These are phyloP conservation scores for Leishmania aethiopica DNA, from an alignment of 208 protist genomes.

Conservation along the genomic window DNA sequence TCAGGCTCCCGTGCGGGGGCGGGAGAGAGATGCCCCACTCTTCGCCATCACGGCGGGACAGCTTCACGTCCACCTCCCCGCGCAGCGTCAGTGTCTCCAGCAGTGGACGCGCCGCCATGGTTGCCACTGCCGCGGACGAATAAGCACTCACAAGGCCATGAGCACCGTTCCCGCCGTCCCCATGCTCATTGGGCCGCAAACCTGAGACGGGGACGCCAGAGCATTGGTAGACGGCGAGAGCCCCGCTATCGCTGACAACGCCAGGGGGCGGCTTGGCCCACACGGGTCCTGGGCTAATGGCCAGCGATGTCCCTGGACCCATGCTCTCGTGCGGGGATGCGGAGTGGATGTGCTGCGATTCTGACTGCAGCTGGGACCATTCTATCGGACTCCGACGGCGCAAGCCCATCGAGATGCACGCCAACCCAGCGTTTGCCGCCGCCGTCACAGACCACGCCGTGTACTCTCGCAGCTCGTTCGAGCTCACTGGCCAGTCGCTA, in stretches of 20 bases:
- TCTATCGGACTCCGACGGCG: slow-evolving; percentile 32
- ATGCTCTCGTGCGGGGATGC: not conserved
- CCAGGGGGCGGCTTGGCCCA: not conserved
- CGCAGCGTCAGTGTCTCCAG: slow-evolving; percentile 31
- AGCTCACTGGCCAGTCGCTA: not conserved
- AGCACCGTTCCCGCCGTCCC: not conserved
- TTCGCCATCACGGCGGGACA: slow-evolving; percentile 22
- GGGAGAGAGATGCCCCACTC: slow-evolving; percentile 23
- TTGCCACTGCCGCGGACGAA: not conserved
- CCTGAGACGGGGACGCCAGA: slow-evolving; percentile 3
- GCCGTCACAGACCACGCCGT: slow-evolving; percentile 56
- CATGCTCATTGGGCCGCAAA: not conserved
- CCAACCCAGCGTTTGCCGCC: slow-evolving; percentile 44
- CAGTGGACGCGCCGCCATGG: not conserved
- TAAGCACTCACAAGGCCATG: not conserved
- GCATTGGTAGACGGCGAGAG: not conserved
- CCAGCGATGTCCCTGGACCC: not conserved
- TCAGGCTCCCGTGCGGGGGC: slow-evolving; percentile 21
- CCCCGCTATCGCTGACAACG: not conserved
- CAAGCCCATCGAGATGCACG: slow-evolving; percentile 51
- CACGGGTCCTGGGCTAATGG: not conserved
- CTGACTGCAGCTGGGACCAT: not conserved
- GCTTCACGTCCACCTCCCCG: slow-evolving; percentile 22
- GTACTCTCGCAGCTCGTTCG: slow-evolving; percentile 21
- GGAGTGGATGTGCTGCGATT: not conserved